Percentiles rank a stretch among this genome's conserved stretches.
Evolutionary conservation across 176 grass and related monocot species (phyloP).

Genomic region (Carex parvula): DNA sequence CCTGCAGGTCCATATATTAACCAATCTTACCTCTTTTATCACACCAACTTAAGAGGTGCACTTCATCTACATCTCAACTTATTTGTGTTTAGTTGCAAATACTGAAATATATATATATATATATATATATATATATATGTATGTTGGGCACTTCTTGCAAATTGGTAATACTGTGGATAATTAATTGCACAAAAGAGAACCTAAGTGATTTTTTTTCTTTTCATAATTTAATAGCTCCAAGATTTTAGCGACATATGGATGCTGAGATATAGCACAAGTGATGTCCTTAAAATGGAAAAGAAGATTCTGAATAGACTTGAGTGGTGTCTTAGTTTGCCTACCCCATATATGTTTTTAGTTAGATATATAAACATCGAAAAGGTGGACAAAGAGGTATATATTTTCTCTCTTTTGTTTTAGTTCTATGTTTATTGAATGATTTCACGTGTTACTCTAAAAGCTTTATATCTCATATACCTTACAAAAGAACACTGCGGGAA

Average conservation of each 20-base stretch:
- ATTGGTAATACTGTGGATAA: background rate
- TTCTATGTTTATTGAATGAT: conserved; percentile 15
- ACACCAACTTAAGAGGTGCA: background rate
- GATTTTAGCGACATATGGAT: conserved; percentile 83
- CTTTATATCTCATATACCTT: background rate
- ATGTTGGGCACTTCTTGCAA: background rate
- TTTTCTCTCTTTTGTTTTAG: background rate
- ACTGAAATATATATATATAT: background rate
- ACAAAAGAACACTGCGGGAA: too few species aligned
- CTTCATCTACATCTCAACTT: conserved; percentile 17
- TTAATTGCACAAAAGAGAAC: background rate
- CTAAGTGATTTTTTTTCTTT: background rate
- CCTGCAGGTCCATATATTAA: background rate
- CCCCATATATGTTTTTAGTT: conserved; percentile 62
- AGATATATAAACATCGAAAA: conserved; percentile 62
- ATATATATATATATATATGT: background rate
- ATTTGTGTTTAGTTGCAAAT: conserved; percentile 9
- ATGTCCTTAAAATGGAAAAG: conserved; percentile 76
- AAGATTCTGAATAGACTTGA: conserved; percentile 64
- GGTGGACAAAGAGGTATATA: conserved; percentile 50
- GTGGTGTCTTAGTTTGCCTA: conserved; percentile 74
- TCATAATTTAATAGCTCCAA: conserved; percentile 41
- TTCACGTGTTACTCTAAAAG: background rate
- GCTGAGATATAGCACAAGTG: conserved; percentile 46
- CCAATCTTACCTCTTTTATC: background rate